Conservation (phyloP, 495 filamentous ascomycete species). For the Hypoxylon trugodes region DNA sequence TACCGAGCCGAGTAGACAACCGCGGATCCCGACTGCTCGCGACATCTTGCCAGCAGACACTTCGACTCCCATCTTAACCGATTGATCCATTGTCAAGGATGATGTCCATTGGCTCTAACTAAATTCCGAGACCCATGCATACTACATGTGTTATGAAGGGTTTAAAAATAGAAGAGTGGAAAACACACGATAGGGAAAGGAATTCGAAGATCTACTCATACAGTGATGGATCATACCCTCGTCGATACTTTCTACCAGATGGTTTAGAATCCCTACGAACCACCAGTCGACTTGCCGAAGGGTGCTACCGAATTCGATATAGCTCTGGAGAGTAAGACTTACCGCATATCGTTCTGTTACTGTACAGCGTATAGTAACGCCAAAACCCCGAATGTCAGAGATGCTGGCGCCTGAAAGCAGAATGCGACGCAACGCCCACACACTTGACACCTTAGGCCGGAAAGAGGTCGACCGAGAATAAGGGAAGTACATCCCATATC, state of each 20-base stretch:
- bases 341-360: background rate
- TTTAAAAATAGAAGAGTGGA: too few species aligned
- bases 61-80: too few species aligned
- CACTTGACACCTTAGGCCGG: slow-evolving; percentile 6
- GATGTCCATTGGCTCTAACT: too few species aligned
- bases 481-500: background rate
- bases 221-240: background rate
- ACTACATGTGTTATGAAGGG: too few species aligned
- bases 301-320: slow-evolving; percentile 1
- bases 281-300: background rate
- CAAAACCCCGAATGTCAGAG: background rate
- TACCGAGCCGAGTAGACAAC: background rate
- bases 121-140: too few species aligned
- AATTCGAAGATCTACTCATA: background rate
- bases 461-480: slow-evolving; percentile 20
- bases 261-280: background rate
- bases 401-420: slow-evolving; percentile 22
- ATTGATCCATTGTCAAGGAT: too few species aligned
- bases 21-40: background rate
- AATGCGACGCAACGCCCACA: slow-evolving; percentile 23
- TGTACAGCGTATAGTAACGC: slow-evolving; percentile 1
- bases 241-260: background rate
- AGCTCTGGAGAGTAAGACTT: slow-evolving; percentile 4
- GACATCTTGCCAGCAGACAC: background rate
- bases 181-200: background rate